A percentile compares a stretch with the other conserved stretches of the same genome.
These are phyloP conservation scores for Oxyria digyna DNA, from an alignment of 148 eudicot genomes.

Conservation along the genomic window DNA sequence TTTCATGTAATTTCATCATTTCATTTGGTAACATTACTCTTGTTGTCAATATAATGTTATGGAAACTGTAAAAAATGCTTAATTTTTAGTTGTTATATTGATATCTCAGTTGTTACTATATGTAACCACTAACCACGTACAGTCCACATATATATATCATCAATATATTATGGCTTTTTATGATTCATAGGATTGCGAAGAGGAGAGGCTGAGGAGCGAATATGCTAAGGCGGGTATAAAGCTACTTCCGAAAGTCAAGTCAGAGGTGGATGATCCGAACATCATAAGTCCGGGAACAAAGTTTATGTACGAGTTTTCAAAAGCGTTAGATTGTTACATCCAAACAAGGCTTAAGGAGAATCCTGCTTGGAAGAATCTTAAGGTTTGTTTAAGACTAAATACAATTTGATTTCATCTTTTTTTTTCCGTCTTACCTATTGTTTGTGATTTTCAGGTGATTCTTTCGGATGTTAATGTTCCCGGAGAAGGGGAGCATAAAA, in stretches of 20 bases:
- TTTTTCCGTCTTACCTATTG: background rate
- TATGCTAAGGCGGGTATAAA: too few relatives aligned
- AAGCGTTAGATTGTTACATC: too few relatives aligned
- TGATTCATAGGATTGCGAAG: constrained; percentile 26
- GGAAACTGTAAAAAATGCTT: background rate
- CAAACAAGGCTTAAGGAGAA: too few relatives aligned
- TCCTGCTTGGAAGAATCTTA: constrained; percentile 24
- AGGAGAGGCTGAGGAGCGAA: too few relatives aligned
- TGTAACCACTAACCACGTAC: background rate
- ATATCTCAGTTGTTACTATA: background rate
- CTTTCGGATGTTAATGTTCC: too few relatives aligned
- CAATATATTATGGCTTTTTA: background rate
- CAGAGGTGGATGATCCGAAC: too few relatives aligned
- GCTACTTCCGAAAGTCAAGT: too few relatives aligned
- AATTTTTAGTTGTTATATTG: background rate
- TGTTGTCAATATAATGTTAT: background rate
- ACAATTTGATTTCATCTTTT: background rate
- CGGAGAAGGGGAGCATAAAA: too few relatives aligned
- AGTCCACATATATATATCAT: background rate
- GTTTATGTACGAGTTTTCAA: too few relatives aligned
- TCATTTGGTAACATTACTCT: background rate
- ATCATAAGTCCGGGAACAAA: too few relatives aligned
- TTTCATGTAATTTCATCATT: too few relatives aligned
- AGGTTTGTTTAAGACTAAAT: constrained; percentile 16
- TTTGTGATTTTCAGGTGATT: constrained; percentile 24